A percentile compares a stretch with the other conserved stretches of the same genome.
Evolutionary conservation across 2,329 filamentous ascomycete species (phyloP).

Genomic region (Sphaerulina musiva): DNA sequence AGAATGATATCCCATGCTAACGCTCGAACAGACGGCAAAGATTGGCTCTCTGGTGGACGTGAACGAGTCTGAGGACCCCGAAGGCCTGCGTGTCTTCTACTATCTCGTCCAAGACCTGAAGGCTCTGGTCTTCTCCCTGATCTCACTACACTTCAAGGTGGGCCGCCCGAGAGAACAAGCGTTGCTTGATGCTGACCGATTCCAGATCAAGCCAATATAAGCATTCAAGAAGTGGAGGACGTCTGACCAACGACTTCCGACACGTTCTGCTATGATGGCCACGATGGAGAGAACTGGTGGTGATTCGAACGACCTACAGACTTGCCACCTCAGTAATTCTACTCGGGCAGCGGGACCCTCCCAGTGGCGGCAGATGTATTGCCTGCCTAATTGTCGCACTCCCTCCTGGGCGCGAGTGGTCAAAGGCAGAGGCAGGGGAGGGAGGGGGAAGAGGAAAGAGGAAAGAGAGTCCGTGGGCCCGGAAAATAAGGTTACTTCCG

Average conservation of each 20-base stretch:
- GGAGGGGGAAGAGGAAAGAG: background rate
- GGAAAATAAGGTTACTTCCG: background rate
- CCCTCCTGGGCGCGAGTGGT: background rate
- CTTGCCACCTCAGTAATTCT: too few relatives aligned
- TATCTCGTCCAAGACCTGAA: constrained; percentile 97
- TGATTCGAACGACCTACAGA: background rate
- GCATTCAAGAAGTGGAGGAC: background rate
- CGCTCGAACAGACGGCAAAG: constrained; percentile 70
- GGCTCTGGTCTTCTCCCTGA: constrained; percentile 91
- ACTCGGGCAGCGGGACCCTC: too few relatives aligned
- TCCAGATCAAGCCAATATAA: constrained; percentile 33
- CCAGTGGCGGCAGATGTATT: too few relatives aligned
- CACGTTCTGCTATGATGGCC: background rate
- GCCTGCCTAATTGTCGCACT: too few relatives aligned
- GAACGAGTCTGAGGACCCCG: constrained; percentile 89
- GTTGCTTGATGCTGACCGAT: background rate
- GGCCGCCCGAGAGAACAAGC: constrained; percentile 9
- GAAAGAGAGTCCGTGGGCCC: background rate
- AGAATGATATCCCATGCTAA: background rate
- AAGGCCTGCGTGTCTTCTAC: constrained; percentile 95
- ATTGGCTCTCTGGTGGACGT: constrained; percentile 96
- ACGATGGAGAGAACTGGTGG: background rate
- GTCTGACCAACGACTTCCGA: background rate
- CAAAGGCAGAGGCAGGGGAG: background rate
- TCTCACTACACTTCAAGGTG: constrained; percentile 93